Conservation (phyloP, 2,329 filamentous ascomycete species). For the Pseudogymnoascus sp. region DNA sequence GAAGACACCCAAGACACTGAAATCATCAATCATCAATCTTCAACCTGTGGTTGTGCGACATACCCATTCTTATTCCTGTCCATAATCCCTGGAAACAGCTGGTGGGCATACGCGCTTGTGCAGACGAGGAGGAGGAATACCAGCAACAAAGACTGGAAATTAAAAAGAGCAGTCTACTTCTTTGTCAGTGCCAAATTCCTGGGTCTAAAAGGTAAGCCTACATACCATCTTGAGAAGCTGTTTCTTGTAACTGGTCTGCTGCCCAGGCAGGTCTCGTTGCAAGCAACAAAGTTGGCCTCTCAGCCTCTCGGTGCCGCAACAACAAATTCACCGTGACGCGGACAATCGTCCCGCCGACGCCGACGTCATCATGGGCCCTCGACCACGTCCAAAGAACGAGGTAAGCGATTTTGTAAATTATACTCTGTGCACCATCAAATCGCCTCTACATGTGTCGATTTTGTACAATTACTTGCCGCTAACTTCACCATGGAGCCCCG, state of each 20-base stretch:
- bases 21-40: not conserved
- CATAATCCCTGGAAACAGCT: constrained; percentile 79
- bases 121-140: constrained; percentile 93
- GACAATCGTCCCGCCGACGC: not conserved
- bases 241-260: not conserved
- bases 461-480: not conserved
- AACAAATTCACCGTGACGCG: constrained; percentile 9
- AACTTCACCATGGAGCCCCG: constrained; percentile 56
- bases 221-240: constrained; percentile 16
- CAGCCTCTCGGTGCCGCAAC: not conserved
- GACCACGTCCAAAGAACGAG: not conserved
- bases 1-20: constrained; percentile 60
- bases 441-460: not conserved
- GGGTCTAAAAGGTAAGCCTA: not conserved
- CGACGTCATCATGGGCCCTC: not conserved
- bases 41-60: constrained; percentile 18
- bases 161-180: constrained; percentile 84
- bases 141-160: constrained; percentile 93
- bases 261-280: not conserved
- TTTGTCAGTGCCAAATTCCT: not conserved
- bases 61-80: constrained; percentile 91
- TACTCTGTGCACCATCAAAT: not conserved
- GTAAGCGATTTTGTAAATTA: not conserved
- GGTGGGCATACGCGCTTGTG: constrained; percentile 89
- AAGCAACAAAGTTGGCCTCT: constrained; percentile 2